phyloP scores from a whole-genome alignment of 345 rosid genomes.

The Eucalyptus decipiens region DNA sequence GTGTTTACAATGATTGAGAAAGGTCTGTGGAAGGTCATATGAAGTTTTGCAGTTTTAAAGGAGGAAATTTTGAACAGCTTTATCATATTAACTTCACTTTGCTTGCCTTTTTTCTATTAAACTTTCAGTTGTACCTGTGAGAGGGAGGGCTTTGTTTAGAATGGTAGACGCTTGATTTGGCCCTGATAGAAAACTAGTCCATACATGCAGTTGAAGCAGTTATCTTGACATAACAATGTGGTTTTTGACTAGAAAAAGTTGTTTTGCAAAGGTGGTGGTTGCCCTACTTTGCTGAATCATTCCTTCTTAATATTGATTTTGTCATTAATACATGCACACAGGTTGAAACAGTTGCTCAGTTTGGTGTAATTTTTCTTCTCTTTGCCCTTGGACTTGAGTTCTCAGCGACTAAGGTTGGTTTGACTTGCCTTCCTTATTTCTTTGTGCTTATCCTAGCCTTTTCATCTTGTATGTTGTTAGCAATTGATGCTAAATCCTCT shows the following conservation, averaged over 20 bases:
- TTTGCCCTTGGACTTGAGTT: constrained; percentile 92
- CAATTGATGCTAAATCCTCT: not conserved
- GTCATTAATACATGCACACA: constrained; percentile 7
- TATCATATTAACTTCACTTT: not conserved
- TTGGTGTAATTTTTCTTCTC: constrained; percentile 95
- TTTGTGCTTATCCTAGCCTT: not conserved
- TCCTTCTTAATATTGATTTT: not conserved
- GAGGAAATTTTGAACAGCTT: not conserved
- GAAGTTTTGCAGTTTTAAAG: not conserved
- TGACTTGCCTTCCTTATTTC: not conserved
- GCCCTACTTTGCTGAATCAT: not conserved
- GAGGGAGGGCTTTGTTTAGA: not conserved
- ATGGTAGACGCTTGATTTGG: not conserved
- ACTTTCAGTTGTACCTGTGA: not conserved
- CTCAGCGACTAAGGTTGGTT: constrained; percentile 61
- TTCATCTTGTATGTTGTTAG: not conserved
- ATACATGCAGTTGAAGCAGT: not conserved
- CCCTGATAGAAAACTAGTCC: not conserved
- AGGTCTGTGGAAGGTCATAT: not conserved
- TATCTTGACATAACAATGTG: not conserved
- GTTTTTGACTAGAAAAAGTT: not conserved
- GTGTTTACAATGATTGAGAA: not conserved
- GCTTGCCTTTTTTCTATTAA: not conserved
- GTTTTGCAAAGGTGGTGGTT: not conserved
- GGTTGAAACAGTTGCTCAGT: constrained; percentile 99